A percentile compares a stretch with the other conserved stretches of the same genome.
These are phyloP conservation scores for Strobilomyces echinocephalus DNA, from an alignment of 768 basidiomycete species.

Conservation along the genomic window DNA sequence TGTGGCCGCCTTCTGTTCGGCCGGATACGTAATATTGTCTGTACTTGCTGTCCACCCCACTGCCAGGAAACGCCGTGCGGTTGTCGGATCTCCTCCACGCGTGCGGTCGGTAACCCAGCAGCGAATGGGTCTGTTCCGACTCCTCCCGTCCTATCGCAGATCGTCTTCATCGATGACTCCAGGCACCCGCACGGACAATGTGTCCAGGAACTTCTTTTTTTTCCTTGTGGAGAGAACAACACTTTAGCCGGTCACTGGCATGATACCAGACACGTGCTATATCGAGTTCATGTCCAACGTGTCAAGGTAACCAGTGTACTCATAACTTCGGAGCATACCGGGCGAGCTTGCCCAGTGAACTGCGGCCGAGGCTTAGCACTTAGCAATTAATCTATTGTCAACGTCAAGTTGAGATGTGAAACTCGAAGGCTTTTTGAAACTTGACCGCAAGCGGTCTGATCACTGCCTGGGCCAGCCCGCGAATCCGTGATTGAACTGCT, in stretches of 20 bases:
- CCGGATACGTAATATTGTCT: neutral
- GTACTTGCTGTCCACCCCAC: neutral
- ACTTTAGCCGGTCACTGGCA: slow-evolving; percentile 1
- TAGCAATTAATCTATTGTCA: neutral
- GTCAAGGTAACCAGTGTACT: slow-evolving; percentile 1
- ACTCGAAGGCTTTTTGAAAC: neutral
- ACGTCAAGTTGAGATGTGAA: neutral
- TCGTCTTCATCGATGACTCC: slow-evolving; percentile 10
- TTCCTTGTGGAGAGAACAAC: slow-evolving; percentile 1
- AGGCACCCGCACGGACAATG: slow-evolving; percentile 10
- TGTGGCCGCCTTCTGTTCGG: neutral
- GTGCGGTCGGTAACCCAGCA: neutral
- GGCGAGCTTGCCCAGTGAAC: neutral
- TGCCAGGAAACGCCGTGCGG: neutral
- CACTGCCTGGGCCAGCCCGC: no score
- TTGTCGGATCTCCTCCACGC: neutral
- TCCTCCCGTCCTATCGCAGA: slow-evolving; percentile 12
- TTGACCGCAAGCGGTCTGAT: neutral
- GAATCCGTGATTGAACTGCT: no score
- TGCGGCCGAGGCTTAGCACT: neutral
- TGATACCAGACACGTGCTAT: no score
- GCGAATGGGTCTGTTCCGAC: slow-evolving; percentile 4
- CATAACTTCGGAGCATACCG: slow-evolving; percentile 7
- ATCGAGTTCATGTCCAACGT: neutral
- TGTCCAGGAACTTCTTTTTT: neutral